These are phyloP conservation scores for Corinectria fuckeliana DNA, from an alignment of 2,329 filamentous ascomycete genomes.

Conservation along the genomic window DNA sequence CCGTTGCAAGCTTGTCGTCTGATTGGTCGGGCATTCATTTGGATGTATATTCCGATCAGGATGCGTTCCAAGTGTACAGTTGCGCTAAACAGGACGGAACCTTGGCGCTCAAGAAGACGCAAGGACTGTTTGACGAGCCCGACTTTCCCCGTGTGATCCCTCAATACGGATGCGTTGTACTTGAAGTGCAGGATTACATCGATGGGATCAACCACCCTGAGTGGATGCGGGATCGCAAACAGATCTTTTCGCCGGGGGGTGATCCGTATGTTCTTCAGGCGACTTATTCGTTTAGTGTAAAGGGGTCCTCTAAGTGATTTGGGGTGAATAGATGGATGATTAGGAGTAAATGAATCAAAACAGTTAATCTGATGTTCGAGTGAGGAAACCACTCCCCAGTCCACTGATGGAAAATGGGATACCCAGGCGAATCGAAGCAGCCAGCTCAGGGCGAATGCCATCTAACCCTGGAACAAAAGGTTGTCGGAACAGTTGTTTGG, in stretches of 20 bases:
- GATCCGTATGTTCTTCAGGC: constrained; percentile 68
- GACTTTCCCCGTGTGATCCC: constrained; percentile 68
- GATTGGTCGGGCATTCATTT: constrained; percentile 83
- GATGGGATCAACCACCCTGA: constrained; percentile 91
- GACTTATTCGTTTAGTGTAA: constrained; percentile 64
- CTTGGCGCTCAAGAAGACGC: constrained; percentile 71
- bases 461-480: too few species aligned
- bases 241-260: constrained; percentile 65
- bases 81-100: constrained; percentile 80
- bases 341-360: background rate
- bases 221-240: constrained; percentile 73
- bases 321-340: background rate
- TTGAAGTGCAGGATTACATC: constrained; percentile 94
- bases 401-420: too few species aligned
- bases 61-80: constrained; percentile 86
- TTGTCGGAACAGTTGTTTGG: too few species aligned
- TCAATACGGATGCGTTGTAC: constrained; percentile 83
- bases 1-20: constrained; percentile 72
- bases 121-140: constrained; percentile 64
- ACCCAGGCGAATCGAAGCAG: too few species aligned
- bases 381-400: too few species aligned
- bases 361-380: too few species aligned
- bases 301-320: constrained; percentile 32
- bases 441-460: too few species aligned
- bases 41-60: constrained; percentile 83